Percentiles rank a stretch among this genome's conserved stretches.
Conservation (phyloP, 2,329 filamentous ascomycete genomes). For the Coniochaeta prunicola region DNA sequence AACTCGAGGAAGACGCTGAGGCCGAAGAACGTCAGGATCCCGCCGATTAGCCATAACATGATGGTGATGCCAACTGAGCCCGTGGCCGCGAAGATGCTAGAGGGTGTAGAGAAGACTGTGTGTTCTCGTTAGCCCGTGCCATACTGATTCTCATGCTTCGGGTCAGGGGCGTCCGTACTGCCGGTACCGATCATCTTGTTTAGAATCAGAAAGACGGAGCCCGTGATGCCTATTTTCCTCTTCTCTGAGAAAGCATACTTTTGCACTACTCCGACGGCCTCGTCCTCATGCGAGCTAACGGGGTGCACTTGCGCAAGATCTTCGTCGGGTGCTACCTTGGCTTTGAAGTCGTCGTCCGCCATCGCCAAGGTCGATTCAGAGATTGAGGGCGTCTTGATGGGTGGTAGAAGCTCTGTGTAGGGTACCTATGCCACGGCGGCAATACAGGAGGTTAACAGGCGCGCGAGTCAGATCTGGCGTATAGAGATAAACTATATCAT, state of each 20-base stretch:
- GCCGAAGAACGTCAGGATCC: conserved; percentile 50
- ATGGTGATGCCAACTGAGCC: conserved; percentile 44
- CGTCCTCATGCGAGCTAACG: background rate
- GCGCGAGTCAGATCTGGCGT: background rate
- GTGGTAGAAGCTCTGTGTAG: background rate
- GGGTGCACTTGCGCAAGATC: background rate
- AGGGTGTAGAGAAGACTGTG: conserved; percentile 45
- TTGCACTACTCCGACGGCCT: background rate
- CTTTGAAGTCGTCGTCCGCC: background rate
- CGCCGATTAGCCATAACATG: conserved; percentile 24
- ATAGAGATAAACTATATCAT: background rate
- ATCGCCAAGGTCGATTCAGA: background rate
- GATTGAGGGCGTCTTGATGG: background rate
- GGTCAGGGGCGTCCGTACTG: conserved; percentile 28
- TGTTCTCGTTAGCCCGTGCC: conserved; percentile 5
- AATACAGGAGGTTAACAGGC: background rate
- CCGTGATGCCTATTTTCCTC: conserved; percentile 43
- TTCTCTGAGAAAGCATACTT: conserved; percentile 30
- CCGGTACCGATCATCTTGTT: conserved; percentile 55
- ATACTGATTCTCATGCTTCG: background rate
- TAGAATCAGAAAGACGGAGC: conserved; percentile 46
- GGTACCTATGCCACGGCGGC: background rate
- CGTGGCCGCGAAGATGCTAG: conserved; percentile 42
- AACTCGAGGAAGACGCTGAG: conserved; percentile 57
- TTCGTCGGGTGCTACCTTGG: background rate